These are phyloP conservation scores for Fistulinella prunicolor DNA, from an alignment of 768 basidiomycete species.

Conservation along the genomic window DNA sequence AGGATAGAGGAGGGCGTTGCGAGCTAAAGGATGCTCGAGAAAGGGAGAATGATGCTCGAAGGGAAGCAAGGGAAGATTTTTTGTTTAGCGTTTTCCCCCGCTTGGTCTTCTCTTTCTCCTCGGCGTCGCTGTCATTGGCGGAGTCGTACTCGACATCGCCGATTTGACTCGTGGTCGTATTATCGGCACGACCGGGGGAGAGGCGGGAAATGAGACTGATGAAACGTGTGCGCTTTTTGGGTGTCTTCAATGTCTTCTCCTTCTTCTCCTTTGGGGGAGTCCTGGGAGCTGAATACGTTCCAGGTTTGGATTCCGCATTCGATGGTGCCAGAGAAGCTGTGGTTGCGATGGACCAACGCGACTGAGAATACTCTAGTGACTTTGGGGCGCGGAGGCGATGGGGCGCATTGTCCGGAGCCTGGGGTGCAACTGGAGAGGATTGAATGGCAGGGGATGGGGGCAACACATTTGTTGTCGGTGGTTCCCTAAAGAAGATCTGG, in stretches of 20 bases:
- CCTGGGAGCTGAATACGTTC: slow-evolving; percentile 7
- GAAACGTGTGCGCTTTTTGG: slow-evolving; percentile 31
- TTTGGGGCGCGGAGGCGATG: background rate
- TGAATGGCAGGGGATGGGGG: background rate
- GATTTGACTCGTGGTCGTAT: slow-evolving; percentile 4
- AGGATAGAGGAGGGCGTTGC: slow-evolving; percentile 22
- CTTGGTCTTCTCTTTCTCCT: slow-evolving; percentile 20
- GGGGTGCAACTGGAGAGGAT: background rate
- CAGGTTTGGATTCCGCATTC: slow-evolving; percentile 1
- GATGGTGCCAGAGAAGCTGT: slow-evolving; percentile 29
- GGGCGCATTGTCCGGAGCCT: background rate
- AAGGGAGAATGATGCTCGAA: slow-evolving; percentile 29
- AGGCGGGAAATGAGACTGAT: slow-evolving; percentile 32
- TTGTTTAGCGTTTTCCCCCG: slow-evolving; percentile 25
- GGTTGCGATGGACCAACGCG: slow-evolving; percentile 30
- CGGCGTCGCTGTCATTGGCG: slow-evolving; percentile 22
- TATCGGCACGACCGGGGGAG: slow-evolving; percentile 29
- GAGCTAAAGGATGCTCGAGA: slow-evolving; percentile 30
- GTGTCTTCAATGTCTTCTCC: slow-evolving; percentile 22
- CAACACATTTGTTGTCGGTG: background rate
- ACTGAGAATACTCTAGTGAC: slow-evolving; percentile 11
- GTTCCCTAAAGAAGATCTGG: background rate
- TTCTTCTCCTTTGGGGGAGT: slow-evolving; percentile 21
- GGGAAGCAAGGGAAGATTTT: slow-evolving; percentile 31
- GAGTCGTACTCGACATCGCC: slow-evolving; percentile 23